Conservation (phyloP, 2,329 filamentous ascomycete genomes). For the Xylariaceae sp. region DNA sequence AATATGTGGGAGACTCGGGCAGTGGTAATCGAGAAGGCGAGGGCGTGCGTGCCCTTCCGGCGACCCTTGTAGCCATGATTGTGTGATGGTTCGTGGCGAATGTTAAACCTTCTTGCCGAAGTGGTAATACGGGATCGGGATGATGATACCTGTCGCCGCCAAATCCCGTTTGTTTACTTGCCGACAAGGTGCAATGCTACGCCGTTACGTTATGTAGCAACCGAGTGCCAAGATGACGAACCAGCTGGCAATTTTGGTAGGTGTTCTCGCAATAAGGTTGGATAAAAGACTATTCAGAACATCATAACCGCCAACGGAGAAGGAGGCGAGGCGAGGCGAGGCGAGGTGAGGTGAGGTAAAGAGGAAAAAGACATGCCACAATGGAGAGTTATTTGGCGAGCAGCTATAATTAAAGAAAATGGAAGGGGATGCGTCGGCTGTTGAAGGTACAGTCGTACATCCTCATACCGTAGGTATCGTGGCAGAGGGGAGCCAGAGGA, state of each 20-base stretch:
- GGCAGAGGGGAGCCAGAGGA: not conserved
- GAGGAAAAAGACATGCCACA: too few relatives aligned
- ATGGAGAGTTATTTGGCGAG: too few relatives aligned
- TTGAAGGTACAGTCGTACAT: too few relatives aligned
- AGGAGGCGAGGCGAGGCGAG: too few relatives aligned
- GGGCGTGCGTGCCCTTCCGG: constrained; percentile 39
- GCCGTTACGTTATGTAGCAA: constrained; percentile 3
- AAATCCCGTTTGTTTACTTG: constrained; percentile 10
- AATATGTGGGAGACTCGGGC: constrained; percentile 59
- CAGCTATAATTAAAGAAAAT: too few relatives aligned
- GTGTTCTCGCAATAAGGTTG: too few relatives aligned
- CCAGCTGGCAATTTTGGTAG: not conserved
- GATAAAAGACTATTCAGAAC: too few relatives aligned
- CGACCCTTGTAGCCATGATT: constrained; percentile 25
- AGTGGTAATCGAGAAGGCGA: constrained; percentile 54
- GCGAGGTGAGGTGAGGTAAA: too few relatives aligned
- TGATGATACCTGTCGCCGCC: constrained; percentile 8
- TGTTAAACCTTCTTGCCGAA: not conserved
- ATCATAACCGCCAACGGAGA: too few relatives aligned
- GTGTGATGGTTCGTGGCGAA: not conserved
- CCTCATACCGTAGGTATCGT: too few relatives aligned
- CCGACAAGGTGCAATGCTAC: not conserved
- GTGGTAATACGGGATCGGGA: constrained; percentile 5
- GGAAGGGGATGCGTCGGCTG: too few relatives aligned
- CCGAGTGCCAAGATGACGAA: constrained; percentile 2